Conservation (phyloP, 805 yeast genomes). For the Yamadazyma olivae region DNA sequence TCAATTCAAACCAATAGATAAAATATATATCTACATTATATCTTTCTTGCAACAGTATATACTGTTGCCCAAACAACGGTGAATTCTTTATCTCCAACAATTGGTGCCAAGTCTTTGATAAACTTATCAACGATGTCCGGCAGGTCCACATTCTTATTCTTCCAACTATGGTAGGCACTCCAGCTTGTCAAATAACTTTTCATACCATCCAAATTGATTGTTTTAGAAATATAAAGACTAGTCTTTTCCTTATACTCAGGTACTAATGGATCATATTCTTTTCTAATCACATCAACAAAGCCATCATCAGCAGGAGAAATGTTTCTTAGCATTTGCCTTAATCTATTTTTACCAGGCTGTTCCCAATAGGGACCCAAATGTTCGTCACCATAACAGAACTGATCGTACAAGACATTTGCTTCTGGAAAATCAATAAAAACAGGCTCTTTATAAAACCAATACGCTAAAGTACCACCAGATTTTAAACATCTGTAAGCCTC, state of each 20-base stretch:
- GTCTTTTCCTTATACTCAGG: conserved; percentile 7
- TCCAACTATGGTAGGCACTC: conserved; percentile 66
- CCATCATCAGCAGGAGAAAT: conserved; percentile 21
- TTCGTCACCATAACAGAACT: conserved; percentile 13
- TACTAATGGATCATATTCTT: conserved; percentile 23
- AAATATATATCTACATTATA: neutral
- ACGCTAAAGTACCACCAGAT: conserved; percentile 65
- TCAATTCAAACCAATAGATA: neutral
- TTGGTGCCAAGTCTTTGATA: conserved; percentile 34
- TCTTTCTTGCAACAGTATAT: conserved; percentile 44
- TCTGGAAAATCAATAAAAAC: conserved; percentile 41
- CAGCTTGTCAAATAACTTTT: conserved; percentile 56
- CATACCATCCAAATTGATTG: conserved; percentile 11
- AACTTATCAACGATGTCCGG: conserved; percentile 47
- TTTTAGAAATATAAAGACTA: conserved; percentile 17
- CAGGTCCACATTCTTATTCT: conserved; percentile 19
- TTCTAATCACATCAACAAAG: conserved; percentile 38
- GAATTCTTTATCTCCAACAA: conserved; percentile 42
- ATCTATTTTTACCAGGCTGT: conserved; percentile 44
- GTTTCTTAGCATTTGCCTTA: conserved; percentile 16
- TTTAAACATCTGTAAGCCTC: conserved; percentile 50
- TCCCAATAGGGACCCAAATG: conserved; percentile 50
- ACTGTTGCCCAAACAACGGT: conserved; percentile 56
- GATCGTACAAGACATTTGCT: conserved; percentile 52
- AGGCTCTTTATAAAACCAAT: conserved; percentile 81